phyloP scores from a whole-genome alignment of 352 stramenopile genomes.

The Globisporangium yorkense region DNA sequence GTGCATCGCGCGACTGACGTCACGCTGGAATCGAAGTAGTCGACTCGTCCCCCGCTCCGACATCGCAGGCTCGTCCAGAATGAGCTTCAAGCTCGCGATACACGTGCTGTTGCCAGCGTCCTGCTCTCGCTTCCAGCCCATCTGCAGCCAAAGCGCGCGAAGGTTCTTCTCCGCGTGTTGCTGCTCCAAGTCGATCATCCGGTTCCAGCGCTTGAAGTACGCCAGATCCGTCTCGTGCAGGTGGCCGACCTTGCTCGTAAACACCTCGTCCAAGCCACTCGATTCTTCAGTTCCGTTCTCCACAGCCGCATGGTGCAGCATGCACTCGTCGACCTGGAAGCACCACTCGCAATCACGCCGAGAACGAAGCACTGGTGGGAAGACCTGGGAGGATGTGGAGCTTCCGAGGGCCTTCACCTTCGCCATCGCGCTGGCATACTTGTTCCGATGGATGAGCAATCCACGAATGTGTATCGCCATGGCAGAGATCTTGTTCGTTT shows the following conservation, averaged over 20 bases:
- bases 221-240: constrained; percentile 38
- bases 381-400: constrained; percentile 35
- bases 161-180: constrained; percentile 66
- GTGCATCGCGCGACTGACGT: constrained; percentile 12
- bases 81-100: constrained; percentile 44
- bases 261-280: constrained; percentile 65
- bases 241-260: constrained; percentile 50
- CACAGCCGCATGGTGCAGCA: constrained; percentile 76
- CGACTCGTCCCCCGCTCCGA: constrained; percentile 30
- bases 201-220: constrained; percentile 77
- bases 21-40: constrained; percentile 44
- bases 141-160: constrained; percentile 60
- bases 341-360: constrained; percentile 67
- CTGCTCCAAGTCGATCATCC: constrained; percentile 68
- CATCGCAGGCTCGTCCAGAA: constrained; percentile 30
- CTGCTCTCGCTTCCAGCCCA: constrained; percentile 50
- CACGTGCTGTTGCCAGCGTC: constrained; percentile 45
- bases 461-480: constrained; percentile 51
- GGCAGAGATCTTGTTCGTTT: constrained; percentile 60
- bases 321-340: constrained; percentile 80
- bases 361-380: constrained; percentile 70
- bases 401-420: constrained; percentile 50
- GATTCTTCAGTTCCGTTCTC: constrained; percentile 66
- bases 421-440: constrained; percentile 54
- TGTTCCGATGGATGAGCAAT: constrained; percentile 66